Evolutionary conservation across 202 grass and related monocot genomes (phyloP).

Genomic region (Schoenoplectus triqueter): DNA sequence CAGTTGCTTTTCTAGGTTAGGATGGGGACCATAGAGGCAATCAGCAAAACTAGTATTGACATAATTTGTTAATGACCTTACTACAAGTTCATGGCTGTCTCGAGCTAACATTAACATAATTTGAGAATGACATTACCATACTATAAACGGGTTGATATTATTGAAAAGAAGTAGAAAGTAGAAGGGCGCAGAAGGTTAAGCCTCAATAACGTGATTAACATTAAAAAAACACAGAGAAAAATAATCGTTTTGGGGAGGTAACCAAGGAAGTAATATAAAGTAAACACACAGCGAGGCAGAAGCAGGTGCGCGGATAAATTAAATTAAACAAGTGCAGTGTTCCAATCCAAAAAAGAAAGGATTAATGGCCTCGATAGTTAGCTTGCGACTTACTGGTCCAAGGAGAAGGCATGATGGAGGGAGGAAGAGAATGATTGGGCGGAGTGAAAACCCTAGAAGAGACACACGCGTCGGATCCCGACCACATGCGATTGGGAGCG

Average conservation of each 20-base stretch:
- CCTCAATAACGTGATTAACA: background rate
- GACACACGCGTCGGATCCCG: conserved; percentile 26
- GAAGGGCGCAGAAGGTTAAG: background rate
- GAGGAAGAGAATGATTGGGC: background rate
- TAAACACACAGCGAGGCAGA: background rate
- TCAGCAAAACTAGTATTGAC: no score
- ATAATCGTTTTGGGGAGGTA: background rate
- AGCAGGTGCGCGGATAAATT: no score
- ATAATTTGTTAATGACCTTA: no score
- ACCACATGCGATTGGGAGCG: conserved; percentile 33
- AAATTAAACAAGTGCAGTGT: background rate
- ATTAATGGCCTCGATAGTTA: no score
- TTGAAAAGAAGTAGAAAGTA: background rate
- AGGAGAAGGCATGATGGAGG: background rate
- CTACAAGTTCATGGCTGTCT: no score
- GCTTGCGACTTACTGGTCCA: background rate
- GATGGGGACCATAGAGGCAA: background rate
- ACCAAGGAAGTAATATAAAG: background rate
- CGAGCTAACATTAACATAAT: background rate
- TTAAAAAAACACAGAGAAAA: conserved; percentile 4
- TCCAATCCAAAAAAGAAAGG: no score
- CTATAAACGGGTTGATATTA: no score
- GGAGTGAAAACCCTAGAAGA: background rate
- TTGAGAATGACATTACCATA: background rate
- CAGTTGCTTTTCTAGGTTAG: background rate